Evolutionary conservation across 768 basidiomycete genomes (phyloP).

Genomic region (Galerina marginata): DNA sequence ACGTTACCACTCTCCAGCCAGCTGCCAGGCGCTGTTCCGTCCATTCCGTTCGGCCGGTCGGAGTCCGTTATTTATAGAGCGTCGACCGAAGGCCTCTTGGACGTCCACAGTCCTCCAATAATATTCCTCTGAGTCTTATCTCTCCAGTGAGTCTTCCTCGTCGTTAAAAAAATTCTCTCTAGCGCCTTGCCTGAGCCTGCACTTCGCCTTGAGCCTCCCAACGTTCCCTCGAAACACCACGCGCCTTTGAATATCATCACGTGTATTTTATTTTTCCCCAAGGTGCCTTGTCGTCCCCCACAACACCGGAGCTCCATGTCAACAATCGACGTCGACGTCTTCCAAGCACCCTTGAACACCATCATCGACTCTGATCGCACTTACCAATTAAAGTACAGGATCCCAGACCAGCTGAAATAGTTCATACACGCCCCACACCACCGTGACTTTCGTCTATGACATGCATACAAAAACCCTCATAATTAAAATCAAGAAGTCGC

Average conservation of each 20-base stretch:
- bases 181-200: no score
- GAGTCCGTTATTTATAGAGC: neutral
- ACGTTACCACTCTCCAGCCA: neutral
- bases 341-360: no score
- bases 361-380: no score
- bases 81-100: slow-evolving; percentile 1
- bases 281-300: neutral
- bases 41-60: slow-evolving; percentile 23
- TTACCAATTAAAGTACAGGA: no score
- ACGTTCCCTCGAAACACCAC: no score
- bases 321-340: neutral
- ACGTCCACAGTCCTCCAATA: neutral
- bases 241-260: neutral
- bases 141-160: neutral
- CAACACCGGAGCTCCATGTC: slow-evolving; percentile 2
- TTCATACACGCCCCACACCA: no score
- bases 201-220: no score
- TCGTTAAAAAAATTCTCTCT: no score
- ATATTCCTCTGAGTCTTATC: neutral
- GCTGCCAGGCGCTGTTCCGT: slow-evolving; percentile 12
- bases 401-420: no score
- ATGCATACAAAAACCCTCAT: no score
- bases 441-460: no score
- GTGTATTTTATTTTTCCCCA: neutral
- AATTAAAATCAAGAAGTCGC: no score